Percentiles rank a stretch among this genome's conserved stretches.
Evolutionary conservation across 257 asterid species (phyloP).

Genomic region (Fraxinus excelsior): DNA sequence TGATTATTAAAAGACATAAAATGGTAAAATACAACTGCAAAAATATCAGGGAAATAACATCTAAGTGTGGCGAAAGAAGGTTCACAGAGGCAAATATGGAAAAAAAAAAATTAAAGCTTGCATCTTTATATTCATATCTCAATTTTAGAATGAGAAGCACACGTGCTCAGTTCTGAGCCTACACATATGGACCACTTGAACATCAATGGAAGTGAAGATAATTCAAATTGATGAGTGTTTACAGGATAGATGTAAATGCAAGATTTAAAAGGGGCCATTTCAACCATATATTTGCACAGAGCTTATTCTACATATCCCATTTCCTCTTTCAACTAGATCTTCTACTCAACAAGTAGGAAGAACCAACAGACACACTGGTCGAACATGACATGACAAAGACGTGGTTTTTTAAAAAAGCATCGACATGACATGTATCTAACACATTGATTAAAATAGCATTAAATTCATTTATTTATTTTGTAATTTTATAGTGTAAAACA

Average conservation of each 20-base stretch:
- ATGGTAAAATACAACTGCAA: neutral
- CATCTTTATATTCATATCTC: neutral
- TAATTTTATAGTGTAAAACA: neutral
- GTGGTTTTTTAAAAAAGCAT: too few relatives aligned
- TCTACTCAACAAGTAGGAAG: neutral
- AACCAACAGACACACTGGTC: neutral
- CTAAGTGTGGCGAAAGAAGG: neutral
- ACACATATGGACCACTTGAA: neutral
- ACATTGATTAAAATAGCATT: neutral
- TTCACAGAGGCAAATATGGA: neutral
- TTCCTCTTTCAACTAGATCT: neutral
- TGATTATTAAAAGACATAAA: neutral
- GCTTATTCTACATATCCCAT: neutral
- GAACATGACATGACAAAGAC: too few relatives aligned
- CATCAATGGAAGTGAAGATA: neutral
- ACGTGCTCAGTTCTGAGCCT: slow-evolving; percentile 15
- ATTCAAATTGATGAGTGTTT: neutral
- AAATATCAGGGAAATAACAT: neutral
- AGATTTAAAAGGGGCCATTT: neutral
- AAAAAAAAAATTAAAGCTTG: neutral
- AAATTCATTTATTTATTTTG: too few relatives aligned
- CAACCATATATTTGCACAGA: neutral
- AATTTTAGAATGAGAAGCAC: slow-evolving; percentile 9
- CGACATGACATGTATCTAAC: too few relatives aligned
- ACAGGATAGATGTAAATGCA: neutral